Evolutionary conservation across 352 stramenopile genomes (phyloP).

Genomic region (Thalassiosira mediterranea): DNA sequence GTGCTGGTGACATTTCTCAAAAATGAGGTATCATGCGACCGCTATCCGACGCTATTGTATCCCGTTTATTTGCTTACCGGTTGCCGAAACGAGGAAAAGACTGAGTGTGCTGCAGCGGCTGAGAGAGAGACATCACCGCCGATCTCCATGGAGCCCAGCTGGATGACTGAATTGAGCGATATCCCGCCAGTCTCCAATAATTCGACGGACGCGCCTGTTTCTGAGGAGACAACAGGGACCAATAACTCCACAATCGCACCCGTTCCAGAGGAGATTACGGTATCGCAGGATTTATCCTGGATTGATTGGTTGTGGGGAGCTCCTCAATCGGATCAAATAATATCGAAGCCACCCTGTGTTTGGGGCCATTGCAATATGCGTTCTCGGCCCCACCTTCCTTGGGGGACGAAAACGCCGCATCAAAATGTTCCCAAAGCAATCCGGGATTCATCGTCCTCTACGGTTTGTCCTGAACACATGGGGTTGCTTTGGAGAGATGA

Average conservation of each 20-base stretch:
- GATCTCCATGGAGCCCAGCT: no score
- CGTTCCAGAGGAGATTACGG: not conserved
- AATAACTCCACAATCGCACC: not conserved
- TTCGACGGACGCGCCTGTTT: not conserved
- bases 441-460: no score
- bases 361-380: not conserved
- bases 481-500: no score
- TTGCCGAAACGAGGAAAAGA: not conserved
- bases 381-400: not conserved
- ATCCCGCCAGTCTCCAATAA: not conserved
- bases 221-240: not conserved
- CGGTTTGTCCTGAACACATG: no score
- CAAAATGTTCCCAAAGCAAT: no score
- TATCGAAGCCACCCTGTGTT: not conserved
- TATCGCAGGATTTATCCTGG: not conserved
- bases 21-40: not conserved
- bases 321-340: no score
- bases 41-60: slow-evolving; percentile 2
- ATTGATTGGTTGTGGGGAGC: no score
- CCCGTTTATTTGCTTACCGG: slow-evolving; percentile 7
- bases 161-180: no score
- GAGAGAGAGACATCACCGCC: no score
- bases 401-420: no score
- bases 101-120: no score
- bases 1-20: slow-evolving; percentile 1